Base-by-base conservation (phyloP, 345 rosid species). In the Pugionium cornutum region DNA sequence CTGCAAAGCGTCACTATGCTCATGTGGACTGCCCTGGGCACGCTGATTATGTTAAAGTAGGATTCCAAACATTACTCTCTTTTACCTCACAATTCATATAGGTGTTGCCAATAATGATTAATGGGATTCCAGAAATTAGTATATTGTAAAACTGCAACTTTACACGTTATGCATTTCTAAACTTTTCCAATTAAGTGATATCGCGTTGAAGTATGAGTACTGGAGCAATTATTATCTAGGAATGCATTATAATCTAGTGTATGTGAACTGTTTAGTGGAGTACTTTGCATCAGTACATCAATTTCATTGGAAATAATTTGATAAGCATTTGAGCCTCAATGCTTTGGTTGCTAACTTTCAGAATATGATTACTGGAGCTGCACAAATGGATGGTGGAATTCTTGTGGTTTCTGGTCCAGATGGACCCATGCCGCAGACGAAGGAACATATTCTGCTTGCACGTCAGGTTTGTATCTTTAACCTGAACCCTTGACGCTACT, bases 291-390 rank as follows among this genome's bases (percentile, higher is more conserved):
- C 30, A 37, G 6, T 29, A 1, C 32, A 7, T 40, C 9, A 42
- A 25, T 57, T 18, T 55, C 53, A 5, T 8, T 58, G 33, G 30
- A 56, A 37, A 9, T 47, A 31, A 25, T 51, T 5, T 66, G 18
- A 58, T 57, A 59, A 64, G 39, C 47, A 64, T 9, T 42, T 56
- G 29, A 27, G 53, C 34, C 64, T 60, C 9, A 57, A 63, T 75
- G 36, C 47, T 78, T 65, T n/a, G 52, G 25, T 56, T 27, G 56
- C 39, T 75, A 54, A 61, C 73, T 69, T 75, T 49, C 77, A 95
- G 99, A 95, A 95, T 81, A 94, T 94, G 99, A 94, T 94, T 75
- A 94, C 99, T 68, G 97, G 99, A 65, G 99, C 99, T 70, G 99
- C 97, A 31, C 18, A 18, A 18, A 18, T 18, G 18, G 18, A 18